Evolutionary conservation across 1,284 basidiomycete species (phyloP), one percentile per base, ranked within the genome.

Genomic region (Boletus nobilissimus): DNA sequence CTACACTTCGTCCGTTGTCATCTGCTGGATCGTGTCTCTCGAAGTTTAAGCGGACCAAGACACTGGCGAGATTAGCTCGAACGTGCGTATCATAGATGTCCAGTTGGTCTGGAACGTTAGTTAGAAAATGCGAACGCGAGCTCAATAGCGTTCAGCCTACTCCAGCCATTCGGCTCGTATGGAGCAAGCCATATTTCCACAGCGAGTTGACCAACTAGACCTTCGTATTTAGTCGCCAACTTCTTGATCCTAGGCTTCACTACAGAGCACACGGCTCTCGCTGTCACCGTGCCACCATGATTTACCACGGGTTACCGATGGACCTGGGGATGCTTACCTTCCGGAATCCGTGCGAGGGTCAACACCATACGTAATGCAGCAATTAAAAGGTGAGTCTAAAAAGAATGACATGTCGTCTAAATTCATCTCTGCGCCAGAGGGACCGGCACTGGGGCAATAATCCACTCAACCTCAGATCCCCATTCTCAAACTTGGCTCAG

Each of bases 161-260:
- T 26, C 63, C 3, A 32, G 0, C 80, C 77, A 3, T 22, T 16
- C 5, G 36, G 46, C 18, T 78, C 29, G 11, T 76, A 81, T 0
- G 85, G 39, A 3, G 72, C 64, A 40, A 85, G 76, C 3, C 73
- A 63, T 69, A 79, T 67, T 43, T 85, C 82, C 5, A 81, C 77
- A 18, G 83, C 81, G 10, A 85, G 76, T 22, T 66, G 75, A 48
- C 83, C 83, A n/a, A 85, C 66, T 3, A 77, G 51, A 34, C 46
- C 5, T 14, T 46, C 57, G 1, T 78, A 6, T 22, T 66, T 76
- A 22, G 34, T 57, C 4, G 83, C 81, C 39, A 85, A 34, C 19
- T 82, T 32, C 24, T 46, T 73, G 29, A 83, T 62, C 40, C 72
- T 76, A 5, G 71, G 65, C 36, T 71, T 79, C 40, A 80, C 74